Evolutionary conservation across 495 filamentous ascomycete species (phyloP), one percentile per base, ranked within the genome.

Genomic region (Penicillium antarcticum): DNA sequence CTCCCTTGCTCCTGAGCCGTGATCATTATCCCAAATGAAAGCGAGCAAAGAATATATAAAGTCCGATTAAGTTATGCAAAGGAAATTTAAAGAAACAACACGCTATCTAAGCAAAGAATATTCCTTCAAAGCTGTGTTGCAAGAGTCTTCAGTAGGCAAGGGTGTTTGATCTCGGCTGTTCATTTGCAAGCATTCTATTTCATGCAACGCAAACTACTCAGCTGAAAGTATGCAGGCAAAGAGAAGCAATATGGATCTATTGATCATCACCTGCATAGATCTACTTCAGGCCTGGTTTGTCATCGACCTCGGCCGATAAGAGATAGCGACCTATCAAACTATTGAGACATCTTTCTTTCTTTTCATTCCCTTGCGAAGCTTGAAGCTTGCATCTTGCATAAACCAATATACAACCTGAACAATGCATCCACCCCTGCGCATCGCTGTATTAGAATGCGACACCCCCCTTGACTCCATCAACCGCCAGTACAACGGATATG

Each of bases 401-500:
- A 38, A 31, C 6, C 26, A 8, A 0, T 29, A 6, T 29, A 9
- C 8, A 9, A 29, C 23, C 34, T 5, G 7, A 47, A 61, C 44
- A 21, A 76, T 76, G 72, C 62, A 50, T 39, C 59, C 74, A 9
- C 87, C 87, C 18, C 70, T 92, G 56, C 87, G 88, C 47, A 87
- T 96, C 56, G 90, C 90, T 33, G 76, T 95, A 53, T 82, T 96
- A 50, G 89, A 92, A 77, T 84, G 86, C 69, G 91, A 92, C 70
- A 86, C 79, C 5, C 87, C 88, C 2, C 64, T 83, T 13, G 75
- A 76, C 2, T 57, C 68, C 8, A 73, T 80, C 39, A 65, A 79
- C 50, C 71, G 69, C 33, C 84, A 81, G 63, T 92, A 89, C 68
- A 79, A 82, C 23, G 79, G 80, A 35, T 96, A 95, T 63, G 76